Conservation (phyloP, 2,329 filamentous ascomycete genomes). For the Ustulina deusta region DNA sequence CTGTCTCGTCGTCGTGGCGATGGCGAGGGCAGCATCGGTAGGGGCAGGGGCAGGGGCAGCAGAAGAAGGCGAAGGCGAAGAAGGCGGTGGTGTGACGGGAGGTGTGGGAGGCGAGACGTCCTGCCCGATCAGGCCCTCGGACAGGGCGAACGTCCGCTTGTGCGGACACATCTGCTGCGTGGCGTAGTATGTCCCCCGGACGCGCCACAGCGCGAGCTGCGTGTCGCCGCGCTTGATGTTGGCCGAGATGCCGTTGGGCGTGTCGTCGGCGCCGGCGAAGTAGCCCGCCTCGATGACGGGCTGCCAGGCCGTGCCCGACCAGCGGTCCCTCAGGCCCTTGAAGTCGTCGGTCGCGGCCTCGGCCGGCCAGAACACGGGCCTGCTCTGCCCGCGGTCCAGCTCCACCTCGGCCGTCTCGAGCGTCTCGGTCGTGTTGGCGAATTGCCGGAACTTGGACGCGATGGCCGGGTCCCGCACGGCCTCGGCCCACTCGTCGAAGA, state of each 20-base stretch:
- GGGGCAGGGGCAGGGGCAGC: no score
- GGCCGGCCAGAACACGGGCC: slow-evolving; percentile 83
- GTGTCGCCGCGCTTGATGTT: slow-evolving; percentile 89
- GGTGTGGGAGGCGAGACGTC: slow-evolving; percentile 53
- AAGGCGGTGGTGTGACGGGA: slow-evolving; percentile 48
- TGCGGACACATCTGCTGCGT: slow-evolving; percentile 96
- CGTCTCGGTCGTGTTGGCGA: slow-evolving; percentile 82
- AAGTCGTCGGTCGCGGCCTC: slow-evolving; percentile 77
- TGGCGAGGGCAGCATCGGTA: slow-evolving; percentile 50
- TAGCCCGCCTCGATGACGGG: slow-evolving; percentile 78
- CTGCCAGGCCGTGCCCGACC: slow-evolving; percentile 79
- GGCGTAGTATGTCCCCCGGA: slow-evolving; percentile 83
- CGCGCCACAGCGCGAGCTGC: slow-evolving; percentile 87
- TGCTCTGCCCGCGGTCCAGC: slow-evolving; percentile 76
- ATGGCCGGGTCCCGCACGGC: slow-evolving; percentile 77
- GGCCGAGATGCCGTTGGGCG: slow-evolving; percentile 78
- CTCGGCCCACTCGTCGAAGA: slow-evolving; percentile 94
- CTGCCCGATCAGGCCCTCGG: slow-evolving; percentile 85
- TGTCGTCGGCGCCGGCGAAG: slow-evolving; percentile 72
- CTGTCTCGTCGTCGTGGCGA: slow-evolving; percentile 23
- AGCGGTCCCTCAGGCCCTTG: slow-evolving; percentile 70
- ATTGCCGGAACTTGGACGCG: slow-evolving; percentile 80
- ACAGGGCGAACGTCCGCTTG: slow-evolving; percentile 89
- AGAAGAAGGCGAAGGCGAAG: slow-evolving; percentile 33
- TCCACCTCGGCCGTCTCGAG: slow-evolving; percentile 77